phyloP scores from a whole-genome alignment of 495 filamentous ascomycete genomes.

The Lasiosphaeris hirsuta region DNA sequence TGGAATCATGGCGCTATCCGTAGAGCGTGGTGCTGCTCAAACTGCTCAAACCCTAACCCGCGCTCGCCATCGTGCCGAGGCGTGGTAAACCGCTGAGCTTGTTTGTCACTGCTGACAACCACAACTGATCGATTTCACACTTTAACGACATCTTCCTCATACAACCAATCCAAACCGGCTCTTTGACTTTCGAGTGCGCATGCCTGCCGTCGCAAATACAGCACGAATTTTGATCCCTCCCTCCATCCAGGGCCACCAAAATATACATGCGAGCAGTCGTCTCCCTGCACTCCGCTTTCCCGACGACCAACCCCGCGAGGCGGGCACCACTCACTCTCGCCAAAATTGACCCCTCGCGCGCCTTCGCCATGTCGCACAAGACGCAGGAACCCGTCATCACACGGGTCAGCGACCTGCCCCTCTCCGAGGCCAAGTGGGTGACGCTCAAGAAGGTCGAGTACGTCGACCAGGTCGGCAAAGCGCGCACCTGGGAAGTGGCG shows the following conservation, averaged over 20 bases:
- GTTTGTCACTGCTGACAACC: no score
- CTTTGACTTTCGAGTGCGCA: no score
- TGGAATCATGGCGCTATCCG: no score
- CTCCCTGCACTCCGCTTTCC: not conserved
- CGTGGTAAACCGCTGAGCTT: no score
- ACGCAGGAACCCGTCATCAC: slow-evolving; percentile 47
- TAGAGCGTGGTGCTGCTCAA: no score
- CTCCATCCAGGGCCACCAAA: not conserved
- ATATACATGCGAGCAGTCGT: not conserved
- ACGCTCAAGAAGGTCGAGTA: slow-evolving; percentile 50
- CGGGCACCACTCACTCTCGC: no score
- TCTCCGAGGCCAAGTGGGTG: slow-evolving; percentile 49
- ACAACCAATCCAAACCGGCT: no score
- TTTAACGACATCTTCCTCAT: no score
- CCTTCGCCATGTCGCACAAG: slow-evolving; percentile 24
- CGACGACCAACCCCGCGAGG: not conserved
- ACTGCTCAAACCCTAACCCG: no score
- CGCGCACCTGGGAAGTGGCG: slow-evolving; percentile 53
- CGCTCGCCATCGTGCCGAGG: no score
- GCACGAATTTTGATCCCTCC: not conserved
- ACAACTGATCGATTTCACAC: no score
- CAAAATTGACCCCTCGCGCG: not conserved
- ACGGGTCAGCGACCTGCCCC: slow-evolving; percentile 40
- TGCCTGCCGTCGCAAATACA: not conserved
- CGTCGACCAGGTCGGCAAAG: slow-evolving; percentile 47